Percentiles rank a stretch among this genome's conserved stretches.
These are phyloP conservation scores for Hura crepitans DNA, from an alignment of 441 rosid genomes.

Conservation along the genomic window DNA sequence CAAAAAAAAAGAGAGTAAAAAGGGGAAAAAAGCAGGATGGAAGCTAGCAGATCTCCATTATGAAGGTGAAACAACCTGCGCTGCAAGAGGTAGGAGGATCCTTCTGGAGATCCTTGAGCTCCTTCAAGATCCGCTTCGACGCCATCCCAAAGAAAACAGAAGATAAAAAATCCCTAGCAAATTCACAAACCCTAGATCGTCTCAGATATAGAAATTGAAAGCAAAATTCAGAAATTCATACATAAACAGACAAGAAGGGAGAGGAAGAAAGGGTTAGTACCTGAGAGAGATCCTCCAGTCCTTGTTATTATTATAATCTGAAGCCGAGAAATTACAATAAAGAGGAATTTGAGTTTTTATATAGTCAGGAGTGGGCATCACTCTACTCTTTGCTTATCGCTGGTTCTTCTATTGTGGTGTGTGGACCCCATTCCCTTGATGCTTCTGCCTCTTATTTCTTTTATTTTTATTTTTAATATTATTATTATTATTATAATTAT, in stretches of 20 bases:
- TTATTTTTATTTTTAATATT: no score
- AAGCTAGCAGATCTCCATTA: slow-evolving; percentile 18
- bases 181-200: slow-evolving; percentile 37
- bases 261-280: slow-evolving; percentile 6
- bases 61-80: slow-evolving; percentile 49
- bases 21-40: not conserved
- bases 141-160: slow-evolving; percentile 49
- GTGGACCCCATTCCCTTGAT: not conserved
- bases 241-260: not conserved
- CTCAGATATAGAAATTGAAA: slow-evolving; percentile 10
- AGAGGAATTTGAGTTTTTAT: not conserved
- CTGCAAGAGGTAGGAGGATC: slow-evolving; percentile 93
- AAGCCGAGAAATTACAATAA: not conserved
- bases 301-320: slow-evolving; percentile 22
- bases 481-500: no score
- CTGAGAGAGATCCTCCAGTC: slow-evolving; percentile 54
- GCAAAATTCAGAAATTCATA: not conserved
- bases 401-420: slow-evolving; percentile 1
- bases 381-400: not conserved
- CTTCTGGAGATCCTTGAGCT: slow-evolving; percentile 80
- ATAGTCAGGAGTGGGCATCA: not conserved
- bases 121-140: slow-evolving; percentile 79
- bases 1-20: no score
- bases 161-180: slow-evolving; percentile 15
- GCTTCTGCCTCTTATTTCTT: no score